phyloP scores from a whole-genome alignment of 352 stramenopile genomes.

The Thalassiosira sp. region DNA sequence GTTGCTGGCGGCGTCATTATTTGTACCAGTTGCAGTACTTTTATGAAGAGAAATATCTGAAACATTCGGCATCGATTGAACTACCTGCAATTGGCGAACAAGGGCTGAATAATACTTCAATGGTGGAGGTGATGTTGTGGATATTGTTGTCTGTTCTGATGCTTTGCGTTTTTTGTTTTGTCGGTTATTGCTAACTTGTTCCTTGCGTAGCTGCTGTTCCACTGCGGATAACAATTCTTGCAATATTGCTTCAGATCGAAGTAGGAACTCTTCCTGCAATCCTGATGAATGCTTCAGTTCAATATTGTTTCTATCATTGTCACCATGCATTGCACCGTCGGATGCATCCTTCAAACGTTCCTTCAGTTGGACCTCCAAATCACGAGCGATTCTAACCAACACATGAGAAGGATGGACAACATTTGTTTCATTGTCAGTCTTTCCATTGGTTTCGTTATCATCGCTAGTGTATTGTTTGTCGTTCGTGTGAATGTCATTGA shows the following conservation, averaged over 20 bases:
- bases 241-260: slow-evolving; percentile 40
- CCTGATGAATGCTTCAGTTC: not conserved
- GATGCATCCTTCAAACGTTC: slow-evolving; percentile 48
- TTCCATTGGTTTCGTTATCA: not conserved
- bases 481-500: slow-evolving; percentile 5
- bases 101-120: slow-evolving; percentile 50
- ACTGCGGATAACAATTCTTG: slow-evolving; percentile 44
- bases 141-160: not conserved
- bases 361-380: slow-evolving; percentile 35
- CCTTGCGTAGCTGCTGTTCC: slow-evolving; percentile 36
- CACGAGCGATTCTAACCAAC: slow-evolving; percentile 32
- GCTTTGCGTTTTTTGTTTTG: slow-evolving; percentile 12
- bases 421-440: not conserved
- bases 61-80: slow-evolving; percentile 41
- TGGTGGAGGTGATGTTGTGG: slow-evolving; percentile 11
- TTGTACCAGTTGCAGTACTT: not conserved
- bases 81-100: slow-evolving; percentile 32
- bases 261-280: slow-evolving; percentile 47
- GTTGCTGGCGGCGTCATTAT: too few relatives aligned
- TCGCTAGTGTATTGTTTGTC: slow-evolving; percentile 6
- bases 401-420: slow-evolving; percentile 30
- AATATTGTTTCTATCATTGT: slow-evolving; percentile 1
- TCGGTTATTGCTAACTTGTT: slow-evolving; percentile 7
- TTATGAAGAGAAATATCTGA: slow-evolving; percentile 45
- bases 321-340: slow-evolving; percentile 20